Base-by-base conservation (phyloP, 805 yeast genomes). In the Metschnikowia orientalis region DNA sequence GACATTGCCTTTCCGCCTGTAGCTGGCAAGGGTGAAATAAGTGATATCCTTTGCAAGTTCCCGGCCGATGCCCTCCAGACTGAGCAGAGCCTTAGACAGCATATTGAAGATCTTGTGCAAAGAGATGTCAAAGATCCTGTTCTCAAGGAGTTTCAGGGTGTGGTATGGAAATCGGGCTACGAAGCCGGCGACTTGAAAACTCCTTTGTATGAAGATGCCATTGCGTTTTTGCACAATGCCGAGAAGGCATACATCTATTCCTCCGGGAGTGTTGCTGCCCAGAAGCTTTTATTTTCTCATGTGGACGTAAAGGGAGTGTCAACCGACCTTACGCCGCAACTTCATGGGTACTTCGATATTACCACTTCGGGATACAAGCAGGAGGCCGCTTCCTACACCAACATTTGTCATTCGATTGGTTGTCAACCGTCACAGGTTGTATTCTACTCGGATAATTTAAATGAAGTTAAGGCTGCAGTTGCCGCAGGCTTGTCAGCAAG, bases 231-330 rank as follows among this genome's bases (percentile, higher is more conserved):
- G 32, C 44, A 63, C 30, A 35, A 48, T 3, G 42, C 48, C 1
- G 34, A 44, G 9, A 59, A 61, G 2, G 61, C 86, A 0, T 83
- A 69, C 51, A 86, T 89, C 12, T 89, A 89, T 59, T 87, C 96
- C 0, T 83, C 95, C 17, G 97, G 97, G 1, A 80, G 92, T 26
- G 77, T 89, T 15, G 73, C 78, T 38, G 97, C 97, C 1, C 97
- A 89, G 48, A 81, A 79, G 47, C 61, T 89, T 40, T 59, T 89
- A 37, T 86, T 89, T 51, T 69, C 68, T 0, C 73, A 83, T 52
- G 89, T 83, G 7, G 61, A 61, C 32, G 36, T 42, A 19, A 34
- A 30, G 8, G 58, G 61, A 4, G 57, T 57, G 7, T 52, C 62
- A 15, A 38, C 57, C 8, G 84, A 83, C 54, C 54, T 86, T 48